Evolutionary conservation across 2,329 filamentous ascomycete genomes (phyloP).

Genomic region (Colletotrichum cordylinicola): DNA sequence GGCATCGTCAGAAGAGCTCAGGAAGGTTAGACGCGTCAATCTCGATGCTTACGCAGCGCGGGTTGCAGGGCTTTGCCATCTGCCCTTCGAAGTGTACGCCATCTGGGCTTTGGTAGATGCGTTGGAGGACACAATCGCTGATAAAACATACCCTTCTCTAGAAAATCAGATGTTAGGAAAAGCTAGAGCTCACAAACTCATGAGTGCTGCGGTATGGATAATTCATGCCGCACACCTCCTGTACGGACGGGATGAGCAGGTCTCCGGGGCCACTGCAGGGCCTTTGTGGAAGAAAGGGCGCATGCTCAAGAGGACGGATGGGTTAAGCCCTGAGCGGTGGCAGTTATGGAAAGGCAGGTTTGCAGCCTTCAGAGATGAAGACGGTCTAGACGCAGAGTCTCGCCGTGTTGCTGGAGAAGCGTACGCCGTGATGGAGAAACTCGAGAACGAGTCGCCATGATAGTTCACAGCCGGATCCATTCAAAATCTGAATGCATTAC

Average conservation of each 20-base stretch:
- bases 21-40: neutral
- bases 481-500: neutral
- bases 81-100: neutral
- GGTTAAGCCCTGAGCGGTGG: neutral
- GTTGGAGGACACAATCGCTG: neutral
- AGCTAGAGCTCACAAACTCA: neutral
- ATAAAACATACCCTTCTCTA: rapidly evolving
- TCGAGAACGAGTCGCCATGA: neutral
- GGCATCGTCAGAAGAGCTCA: neutral
- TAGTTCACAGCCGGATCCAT: neutral
- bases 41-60: neutral
- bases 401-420: neutral
- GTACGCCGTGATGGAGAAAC: neutral
- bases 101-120: neutral
- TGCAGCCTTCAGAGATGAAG: neutral
- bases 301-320: neutral
- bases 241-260: neutral
- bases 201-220: neutral
- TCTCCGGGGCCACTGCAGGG: neutral
- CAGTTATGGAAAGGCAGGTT: neutral
- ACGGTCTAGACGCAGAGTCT: neutral
- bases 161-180: rapidly evolving
- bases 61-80: neutral
- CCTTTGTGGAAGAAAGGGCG: neutral
- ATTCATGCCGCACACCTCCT: neutral